Base-by-base conservation (phyloP, 2,329 filamentous ascomycete genomes). In the Phyllosticta citribraziliensis region DNA sequence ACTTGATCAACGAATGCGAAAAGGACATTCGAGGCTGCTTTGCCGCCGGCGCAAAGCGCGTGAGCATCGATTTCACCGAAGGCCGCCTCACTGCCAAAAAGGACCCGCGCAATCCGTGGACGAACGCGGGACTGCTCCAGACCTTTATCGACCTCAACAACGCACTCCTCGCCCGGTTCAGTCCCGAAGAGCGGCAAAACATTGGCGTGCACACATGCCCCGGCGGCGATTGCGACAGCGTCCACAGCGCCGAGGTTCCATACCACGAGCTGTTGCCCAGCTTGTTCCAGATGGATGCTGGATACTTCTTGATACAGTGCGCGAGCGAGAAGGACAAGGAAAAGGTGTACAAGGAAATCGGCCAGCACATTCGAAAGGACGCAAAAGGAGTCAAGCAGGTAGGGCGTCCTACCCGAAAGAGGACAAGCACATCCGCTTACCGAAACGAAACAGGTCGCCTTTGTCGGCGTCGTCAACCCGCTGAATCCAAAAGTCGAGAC, bases 191-290 rank as follows among this genome's bases (percentile, higher is more conserved):
- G 59, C 64, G 70, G 5, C 64, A 64, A 30, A 68, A 72, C 54
- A 72, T 72, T 56, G 70, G 70, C 33, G 67, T 73, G 54, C 70
- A 72, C 63, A 72, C 70, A 12, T 72, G 70, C 54, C 70, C 70
- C 17, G 70, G 70, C 33, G 70, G 70, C 25, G 70, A 73, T 57
- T 72, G 70, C 61, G 70, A 72, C 62, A 67, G 65, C 10, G 70
- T 72, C 30, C 70, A 72, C 56, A 68, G 66, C 52, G 63, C 63
- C 53, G 70, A 72, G 22, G 70, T 73, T 24, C 65, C 69, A 55
- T 73, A 72, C 56, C 63, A 67, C 25, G 64, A 67, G 22, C 67
- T 73, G 20, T 58, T 72, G 19, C 70, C 70, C 10, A 67, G 63
- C 62, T 63, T 73, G 58, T 73, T 73, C 62, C 65, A 68, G 58